phyloP scores from a whole-genome alignment of 2,329 filamentous ascomycete genomes.

The Westerdykella aurantiaca region DNA sequence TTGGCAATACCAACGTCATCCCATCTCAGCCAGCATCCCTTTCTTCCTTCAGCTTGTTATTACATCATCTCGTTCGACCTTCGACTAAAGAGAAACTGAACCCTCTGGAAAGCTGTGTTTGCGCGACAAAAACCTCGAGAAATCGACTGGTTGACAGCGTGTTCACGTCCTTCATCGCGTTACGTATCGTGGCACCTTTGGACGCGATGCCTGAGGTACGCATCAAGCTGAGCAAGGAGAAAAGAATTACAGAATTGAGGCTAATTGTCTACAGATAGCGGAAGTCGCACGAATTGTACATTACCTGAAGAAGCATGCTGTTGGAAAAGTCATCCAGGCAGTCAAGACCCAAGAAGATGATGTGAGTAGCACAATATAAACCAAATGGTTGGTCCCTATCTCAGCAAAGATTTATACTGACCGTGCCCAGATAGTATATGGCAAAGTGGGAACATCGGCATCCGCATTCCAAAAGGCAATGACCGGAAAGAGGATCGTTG shows the following conservation, averaged over 20 bases:
- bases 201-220: conserved; percentile 35
- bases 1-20: conserved; percentile 3
- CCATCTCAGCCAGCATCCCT: conserved; percentile 1
- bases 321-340: conserved; percentile 70
- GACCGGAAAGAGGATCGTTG: conserved; percentile 64
- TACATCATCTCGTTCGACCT: not conserved
- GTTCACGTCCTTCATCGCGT: too few species aligned
- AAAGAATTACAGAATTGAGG: not conserved
- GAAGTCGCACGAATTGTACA: conserved; percentile 78
- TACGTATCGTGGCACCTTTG: too few species aligned
- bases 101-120: too few species aligned
- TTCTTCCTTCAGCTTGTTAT: not conserved
- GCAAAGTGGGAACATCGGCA: conserved; percentile 79
- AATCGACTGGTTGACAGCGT: too few species aligned
- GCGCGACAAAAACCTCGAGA: too few species aligned
- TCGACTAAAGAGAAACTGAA: not conserved
- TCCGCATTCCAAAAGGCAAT: conserved; percentile 68
- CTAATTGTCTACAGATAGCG: conserved; percentile 38
- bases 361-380: conserved; percentile 9
- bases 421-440: conserved; percentile 62
- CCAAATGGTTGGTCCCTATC: not conserved
- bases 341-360: conserved; percentile 70
- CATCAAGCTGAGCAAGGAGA: not conserved
- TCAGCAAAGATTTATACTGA: not conserved
- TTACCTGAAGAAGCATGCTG: conserved; percentile 74